Percentiles rank a stretch among this genome's conserved stretches.
phyloP scores from a whole-genome alignment of 2,329 filamentous ascomycete genomes.

The Bisporella sp. region DNA sequence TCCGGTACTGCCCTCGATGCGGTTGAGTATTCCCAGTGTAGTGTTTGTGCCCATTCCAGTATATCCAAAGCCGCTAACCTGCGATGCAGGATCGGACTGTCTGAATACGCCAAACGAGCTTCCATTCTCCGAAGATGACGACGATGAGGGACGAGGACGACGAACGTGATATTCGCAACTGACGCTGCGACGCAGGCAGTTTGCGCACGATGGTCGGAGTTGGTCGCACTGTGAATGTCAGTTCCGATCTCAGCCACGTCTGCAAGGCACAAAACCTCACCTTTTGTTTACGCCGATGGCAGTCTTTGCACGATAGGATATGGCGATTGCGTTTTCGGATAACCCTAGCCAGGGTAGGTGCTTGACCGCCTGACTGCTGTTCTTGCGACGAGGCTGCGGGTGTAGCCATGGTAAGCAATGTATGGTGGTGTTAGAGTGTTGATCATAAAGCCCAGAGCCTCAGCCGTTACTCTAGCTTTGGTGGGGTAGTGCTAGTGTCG shows the following conservation, averaged over 20 bases:
- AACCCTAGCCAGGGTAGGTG: too few relatives aligned
- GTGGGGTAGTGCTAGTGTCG: too few relatives aligned
- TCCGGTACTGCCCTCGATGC: slow-evolving; percentile 38
- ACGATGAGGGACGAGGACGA: slow-evolving; percentile 42
- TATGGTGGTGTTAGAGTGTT: too few relatives aligned
- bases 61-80: slow-evolving; percentile 41
- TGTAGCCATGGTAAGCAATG: too few relatives aligned
- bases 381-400: too few relatives aligned
- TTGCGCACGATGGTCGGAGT: slow-evolving; percentile 46
- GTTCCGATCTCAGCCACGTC: neutral
- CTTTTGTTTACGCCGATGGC: slow-evolving; percentile 49
- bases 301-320: slow-evolving; percentile 48
- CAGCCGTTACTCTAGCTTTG: too few relatives aligned
- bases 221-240: slow-evolving; percentile 45
- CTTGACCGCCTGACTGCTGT: too few relatives aligned
- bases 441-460: too few relatives aligned
- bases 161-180: slow-evolving; percentile 39
- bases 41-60: slow-evolving; percentile 43
- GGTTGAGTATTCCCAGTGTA: slow-evolving; percentile 47
- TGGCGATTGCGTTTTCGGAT: too few relatives aligned
- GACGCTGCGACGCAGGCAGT: slow-evolving; percentile 49
- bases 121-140: slow-evolving; percentile 23
- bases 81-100: slow-evolving; percentile 19
- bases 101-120: slow-evolving; percentile 7
- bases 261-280: slow-evolving; percentile 7